These are phyloP conservation scores for Schoenoplectus tabernaemontani DNA, from an alignment of 202 grass and related monocot species.

Conservation along the genomic window DNA sequence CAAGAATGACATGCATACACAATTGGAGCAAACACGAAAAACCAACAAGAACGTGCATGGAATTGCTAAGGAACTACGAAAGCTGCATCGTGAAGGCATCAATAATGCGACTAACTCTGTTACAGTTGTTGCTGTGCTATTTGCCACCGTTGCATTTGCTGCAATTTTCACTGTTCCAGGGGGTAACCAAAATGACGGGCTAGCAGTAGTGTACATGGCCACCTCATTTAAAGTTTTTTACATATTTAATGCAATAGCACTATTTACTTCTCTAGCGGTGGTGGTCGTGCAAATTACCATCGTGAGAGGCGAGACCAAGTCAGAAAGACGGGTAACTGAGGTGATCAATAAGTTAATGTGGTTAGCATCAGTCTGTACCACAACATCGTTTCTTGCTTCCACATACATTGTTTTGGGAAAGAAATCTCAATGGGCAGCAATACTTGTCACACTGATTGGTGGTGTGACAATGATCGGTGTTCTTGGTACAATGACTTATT, in stretches of 20 bases:
- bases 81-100: conserved; percentile 92
- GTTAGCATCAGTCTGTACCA: conserved; percentile 88
- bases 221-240: conserved; percentile 77
- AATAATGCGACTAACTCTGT: conserved; percentile 96
- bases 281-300: conserved; percentile 94
- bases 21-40: conserved; percentile 80
- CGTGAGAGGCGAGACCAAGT: conserved; percentile 91
- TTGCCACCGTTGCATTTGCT: conserved; percentile 83
- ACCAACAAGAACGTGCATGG: conserved; percentile 95
- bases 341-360: conserved; percentile 98
- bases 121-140: conserved; percentile 89
- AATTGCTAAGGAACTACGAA: conserved; percentile 89
- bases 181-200: conserved; percentile 50
- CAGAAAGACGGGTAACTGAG: conserved; percentile 69
- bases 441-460: conserved; percentile 74
- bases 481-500: conserved; percentile 93
- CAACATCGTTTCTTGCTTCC: conserved; percentile 86
- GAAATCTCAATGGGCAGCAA: conserved; percentile 61
- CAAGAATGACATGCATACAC: conserved; percentile 90
- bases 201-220: conserved; percentile 47
- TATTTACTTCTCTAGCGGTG: conserved; percentile 89
- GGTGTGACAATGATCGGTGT: conserved; percentile 72
- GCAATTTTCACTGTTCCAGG: conserved; percentile 92
- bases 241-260: conserved; percentile 74
- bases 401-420: conserved; percentile 82